Evolutionary conservation across 768 basidiomycete species (phyloP).

Genomic region (Asterophora parasitica): DNA sequence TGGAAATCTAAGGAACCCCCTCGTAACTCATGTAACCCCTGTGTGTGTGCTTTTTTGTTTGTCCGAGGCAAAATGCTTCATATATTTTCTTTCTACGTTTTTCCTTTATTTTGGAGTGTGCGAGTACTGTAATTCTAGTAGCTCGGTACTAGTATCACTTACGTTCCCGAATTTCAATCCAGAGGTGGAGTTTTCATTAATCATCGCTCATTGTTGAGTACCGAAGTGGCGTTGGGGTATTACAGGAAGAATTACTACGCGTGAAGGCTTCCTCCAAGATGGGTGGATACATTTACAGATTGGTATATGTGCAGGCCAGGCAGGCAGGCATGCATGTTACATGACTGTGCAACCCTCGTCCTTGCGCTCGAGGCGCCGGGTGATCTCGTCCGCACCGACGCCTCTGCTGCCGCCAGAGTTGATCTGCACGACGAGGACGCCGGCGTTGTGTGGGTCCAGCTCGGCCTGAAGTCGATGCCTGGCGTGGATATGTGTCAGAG

Average conservation of each 20-base stretch:
- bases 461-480: constrained; percentile 72
- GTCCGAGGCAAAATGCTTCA: constrained; percentile 3
- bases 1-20: constrained; percentile 58
- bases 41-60: constrained; percentile 2
- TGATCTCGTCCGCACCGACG: constrained; percentile 54
- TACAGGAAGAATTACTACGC: background rate
- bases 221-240: too few species aligned
- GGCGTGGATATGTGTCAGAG: background rate
- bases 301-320: background rate
- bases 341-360: constrained; percentile 66
- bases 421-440: constrained; percentile 79
- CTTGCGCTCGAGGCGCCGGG: constrained; percentile 45
- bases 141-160: background rate
- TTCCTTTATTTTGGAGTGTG: background rate
- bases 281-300: background rate
- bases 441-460: constrained; percentile 75
- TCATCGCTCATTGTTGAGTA: too few species aligned
- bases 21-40: background rate
- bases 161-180: background rate
- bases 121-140: background rate
- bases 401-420: constrained; percentile 34
- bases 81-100: background rate
- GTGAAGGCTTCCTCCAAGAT: background rate
- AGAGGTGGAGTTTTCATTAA: too few species aligned
- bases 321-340: constrained; percentile 37